These are phyloP conservation scores for Aspergillus vadensis DNA, from an alignment of 2,329 filamentous ascomycete species.

Conservation along the genomic window DNA sequence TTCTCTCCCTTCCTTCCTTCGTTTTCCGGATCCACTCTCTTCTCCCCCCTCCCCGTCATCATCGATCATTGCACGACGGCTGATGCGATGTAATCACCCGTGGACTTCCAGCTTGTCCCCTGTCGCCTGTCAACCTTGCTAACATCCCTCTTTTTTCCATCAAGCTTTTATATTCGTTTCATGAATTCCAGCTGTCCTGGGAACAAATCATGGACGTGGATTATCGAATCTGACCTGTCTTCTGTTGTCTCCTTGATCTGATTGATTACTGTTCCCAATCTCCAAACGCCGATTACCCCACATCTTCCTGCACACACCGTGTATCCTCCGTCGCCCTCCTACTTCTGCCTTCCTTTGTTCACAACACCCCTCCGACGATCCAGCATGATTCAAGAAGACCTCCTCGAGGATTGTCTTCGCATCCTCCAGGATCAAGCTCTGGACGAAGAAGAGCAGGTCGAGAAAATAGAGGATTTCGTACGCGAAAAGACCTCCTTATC, in stretches of 20 bases:
- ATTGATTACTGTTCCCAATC: neutral
- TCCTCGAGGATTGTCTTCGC: conserved; percentile 88
- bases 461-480: conserved; percentile 83
- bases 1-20: conserved; percentile 12
- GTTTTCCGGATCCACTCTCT: neutral
- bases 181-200: neutral
- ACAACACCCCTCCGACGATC: conserved; percentile 9
- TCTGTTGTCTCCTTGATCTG: conserved; percentile 7
- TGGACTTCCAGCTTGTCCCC: conserved; percentile 24
- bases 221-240: neutral
- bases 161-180: conserved; percentile 9
- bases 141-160: conserved; percentile 16
- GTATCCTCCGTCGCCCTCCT: conserved; percentile 4
- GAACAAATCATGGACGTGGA: conserved; percentile 4
- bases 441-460: conserved; percentile 94
- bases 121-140: conserved; percentile 18
- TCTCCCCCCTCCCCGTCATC: conserved; percentile 8
- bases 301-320: conserved; percentile 11
- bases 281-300: conserved; percentile 8
- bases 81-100: conserved; percentile 37
- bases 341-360: conserved; percentile 1
- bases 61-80: conserved; percentile 21
- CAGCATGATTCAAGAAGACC: conserved; percentile 86
- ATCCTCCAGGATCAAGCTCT: conserved; percentile 79
- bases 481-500: conserved; percentile 74